A percentile compares a stretch with the other conserved stretches of the same genome.
Evolutionary conservation across 805 yeast genomes (phyloP).

Genomic region (Candida ortonii): DNA sequence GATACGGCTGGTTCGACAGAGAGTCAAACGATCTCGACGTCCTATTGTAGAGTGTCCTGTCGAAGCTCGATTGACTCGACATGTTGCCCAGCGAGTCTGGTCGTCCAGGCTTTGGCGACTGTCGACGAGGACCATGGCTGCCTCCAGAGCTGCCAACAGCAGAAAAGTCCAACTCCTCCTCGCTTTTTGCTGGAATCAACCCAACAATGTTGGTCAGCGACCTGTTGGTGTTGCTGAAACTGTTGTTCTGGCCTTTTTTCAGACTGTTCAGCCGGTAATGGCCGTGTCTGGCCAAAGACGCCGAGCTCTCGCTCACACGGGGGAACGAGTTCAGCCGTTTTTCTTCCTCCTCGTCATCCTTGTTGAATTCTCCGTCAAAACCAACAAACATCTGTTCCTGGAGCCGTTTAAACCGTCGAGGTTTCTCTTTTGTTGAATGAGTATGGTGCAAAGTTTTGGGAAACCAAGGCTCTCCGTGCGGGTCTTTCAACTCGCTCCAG

Average conservation of each 20-base stretch:
- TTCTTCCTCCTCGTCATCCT: conserved; percentile 24
- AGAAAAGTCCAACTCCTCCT: conserved; percentile 9
- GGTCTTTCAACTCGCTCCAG: conserved; percentile 48
- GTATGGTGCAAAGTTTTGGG: conserved; percentile 27
- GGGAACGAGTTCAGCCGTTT: conserved; percentile 21
- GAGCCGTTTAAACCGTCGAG: conserved; percentile 15
- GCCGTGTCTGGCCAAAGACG: conserved; percentile 27
- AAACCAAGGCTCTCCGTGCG: conserved; percentile 52
- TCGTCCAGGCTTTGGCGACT: too few relatives aligned
- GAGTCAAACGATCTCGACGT: conserved; percentile 14
- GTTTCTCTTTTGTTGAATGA: conserved; percentile 5
- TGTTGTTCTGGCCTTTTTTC: conserved; percentile 18
- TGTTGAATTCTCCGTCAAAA: conserved; percentile 26
- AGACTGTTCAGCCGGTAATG: conserved; percentile 23
- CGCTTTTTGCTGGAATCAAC: conserved; percentile 10
- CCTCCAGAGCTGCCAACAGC: conserved; percentile 1
- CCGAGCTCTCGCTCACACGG: conserved; percentile 25
- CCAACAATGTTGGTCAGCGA: conserved; percentile 5
- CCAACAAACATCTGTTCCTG: conserved; percentile 29
- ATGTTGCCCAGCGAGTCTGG: conserved; percentile 1
- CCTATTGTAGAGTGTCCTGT: conserved; percentile 3
- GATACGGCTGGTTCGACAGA: conserved; percentile 6
- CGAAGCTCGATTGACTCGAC: conserved; percentile 12
- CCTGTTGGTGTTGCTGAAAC: conserved; percentile 8
- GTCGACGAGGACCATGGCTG: not conserved